These are phyloP conservation scores for Penicillium silybi DNA, from an alignment of 495 filamentous ascomycete species.

Conservation along the genomic window DNA sequence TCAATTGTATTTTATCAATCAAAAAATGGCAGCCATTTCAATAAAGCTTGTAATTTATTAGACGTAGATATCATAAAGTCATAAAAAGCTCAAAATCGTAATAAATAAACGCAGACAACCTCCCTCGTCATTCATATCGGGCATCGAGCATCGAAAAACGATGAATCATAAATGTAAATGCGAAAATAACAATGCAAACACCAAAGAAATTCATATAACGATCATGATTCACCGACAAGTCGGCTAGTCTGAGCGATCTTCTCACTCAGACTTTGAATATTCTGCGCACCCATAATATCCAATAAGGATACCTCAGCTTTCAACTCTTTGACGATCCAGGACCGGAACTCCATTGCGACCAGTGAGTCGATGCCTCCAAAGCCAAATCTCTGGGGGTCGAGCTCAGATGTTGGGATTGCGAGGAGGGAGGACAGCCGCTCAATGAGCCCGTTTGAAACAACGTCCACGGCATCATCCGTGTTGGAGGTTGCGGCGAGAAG, in stretches of 20 bases:
- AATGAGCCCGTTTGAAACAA: conserved; percentile 22
- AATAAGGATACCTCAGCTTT: conserved; percentile 36
- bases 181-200: neutral
- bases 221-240: neutral
- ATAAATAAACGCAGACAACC: neutral
- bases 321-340: conserved; percentile 38
- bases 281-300: conserved; percentile 35
- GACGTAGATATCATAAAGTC: neutral
- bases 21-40: no score
- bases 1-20: no score
- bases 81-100: neutral
- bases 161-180: neutral
- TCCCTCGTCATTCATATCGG: conserved; percentile 1
- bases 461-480: conserved; percentile 10
- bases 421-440: conserved; percentile 26
- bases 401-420: conserved; percentile 34
- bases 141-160: neutral
- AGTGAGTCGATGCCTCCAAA: conserved; percentile 42
- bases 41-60: neutral
- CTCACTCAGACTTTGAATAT: conserved; percentile 21
- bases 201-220: conserved; percentile 1
- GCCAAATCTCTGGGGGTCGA: conserved; percentile 32
- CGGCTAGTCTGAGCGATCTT: conserved; percentile 17
- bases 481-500: conserved; percentile 7
- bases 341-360: conserved; percentile 45